Evolutionary conservation across 176 grass and related monocot species (phyloP).

Genomic region (Pontederia crassipes): DNA sequence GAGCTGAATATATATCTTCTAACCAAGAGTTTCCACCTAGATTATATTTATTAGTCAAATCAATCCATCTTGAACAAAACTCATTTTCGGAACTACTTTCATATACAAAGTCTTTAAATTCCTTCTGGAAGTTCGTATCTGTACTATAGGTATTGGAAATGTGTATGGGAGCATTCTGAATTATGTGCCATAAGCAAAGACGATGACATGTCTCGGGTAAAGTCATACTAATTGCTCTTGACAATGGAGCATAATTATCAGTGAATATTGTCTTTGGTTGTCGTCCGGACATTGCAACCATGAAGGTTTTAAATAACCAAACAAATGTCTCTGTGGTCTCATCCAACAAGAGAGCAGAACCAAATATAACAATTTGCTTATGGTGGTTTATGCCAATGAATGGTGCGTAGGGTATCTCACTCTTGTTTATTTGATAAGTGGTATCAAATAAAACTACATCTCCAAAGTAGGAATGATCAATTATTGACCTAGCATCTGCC

Average conservation of each 20-base stretch:
- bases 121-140: constrained; percentile 31
- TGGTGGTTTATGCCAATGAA: constrained; percentile 46
- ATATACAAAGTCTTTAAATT: constrained; percentile 35
- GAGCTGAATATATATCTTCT: constrained; percentile 32
- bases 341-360: constrained; percentile 41
- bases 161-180: constrained; percentile 27
- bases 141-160: constrained; percentile 22
- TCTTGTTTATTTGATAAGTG: constrained; percentile 32
- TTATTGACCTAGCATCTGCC: constrained; percentile 37
- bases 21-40: constrained; percentile 31
- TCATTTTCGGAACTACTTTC: constrained; percentile 28
- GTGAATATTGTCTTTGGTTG: constrained; percentile 38
- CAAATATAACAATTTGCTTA: constrained; percentile 38
- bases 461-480: constrained; percentile 45
- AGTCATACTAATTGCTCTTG: constrained; percentile 31
- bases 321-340: constrained; percentile 47
- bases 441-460: constrained; percentile 49
- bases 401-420: constrained; percentile 27
- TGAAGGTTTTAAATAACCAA: constrained; percentile 40
- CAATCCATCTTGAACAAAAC: constrained; percentile 29
- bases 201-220: constrained; percentile 32
- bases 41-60: constrained; percentile 30
- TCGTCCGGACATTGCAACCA: constrained; percentile 33
- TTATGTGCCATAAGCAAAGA: constrained; percentile 43
- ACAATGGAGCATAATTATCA: constrained; percentile 30